phyloP scores from a whole-genome alignment of 306 rosid genomes.

The Rubus idaeus region DNA sequence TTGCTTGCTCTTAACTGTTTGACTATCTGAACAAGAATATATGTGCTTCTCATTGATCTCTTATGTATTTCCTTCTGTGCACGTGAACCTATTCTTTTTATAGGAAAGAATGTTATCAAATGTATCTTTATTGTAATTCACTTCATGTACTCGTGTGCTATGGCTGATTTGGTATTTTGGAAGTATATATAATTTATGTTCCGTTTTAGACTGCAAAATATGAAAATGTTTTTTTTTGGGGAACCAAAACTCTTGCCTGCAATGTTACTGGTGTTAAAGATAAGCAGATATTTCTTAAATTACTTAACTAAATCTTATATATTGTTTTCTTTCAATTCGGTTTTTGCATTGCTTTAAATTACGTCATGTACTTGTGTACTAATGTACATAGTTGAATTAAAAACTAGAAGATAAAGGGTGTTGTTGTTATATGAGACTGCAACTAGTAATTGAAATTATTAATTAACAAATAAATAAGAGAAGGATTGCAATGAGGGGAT shows the following conservation, averaged over 20 bases:
- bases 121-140: not conserved
- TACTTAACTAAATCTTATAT: not conserved
- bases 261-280: too few species aligned
- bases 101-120: too few species aligned
- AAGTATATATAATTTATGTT: not conserved
- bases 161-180: not conserved
- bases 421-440: not conserved
- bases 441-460: not conserved
- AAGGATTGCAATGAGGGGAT: not conserved
- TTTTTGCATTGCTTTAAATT: too few species aligned
- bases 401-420: not conserved
- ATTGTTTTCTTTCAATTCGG: not conserved
- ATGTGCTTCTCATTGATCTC: too few species aligned
- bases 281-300: not conserved
- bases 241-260: not conserved
- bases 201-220: not conserved
- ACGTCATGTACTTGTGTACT: too few species aligned
- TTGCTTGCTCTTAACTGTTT: too few species aligned
- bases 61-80: too few species aligned
- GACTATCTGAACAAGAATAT: too few species aligned
- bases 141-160: not conserved
- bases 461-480: not conserved
- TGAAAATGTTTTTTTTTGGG: too few species aligned
- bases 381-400: not conserved
- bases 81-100: too few species aligned